Percentiles rank a stretch among this genome's conserved stretches.
phyloP scores from a whole-genome alignment of 805 yeast genomes.

The Suhomyces sp. region DNA sequence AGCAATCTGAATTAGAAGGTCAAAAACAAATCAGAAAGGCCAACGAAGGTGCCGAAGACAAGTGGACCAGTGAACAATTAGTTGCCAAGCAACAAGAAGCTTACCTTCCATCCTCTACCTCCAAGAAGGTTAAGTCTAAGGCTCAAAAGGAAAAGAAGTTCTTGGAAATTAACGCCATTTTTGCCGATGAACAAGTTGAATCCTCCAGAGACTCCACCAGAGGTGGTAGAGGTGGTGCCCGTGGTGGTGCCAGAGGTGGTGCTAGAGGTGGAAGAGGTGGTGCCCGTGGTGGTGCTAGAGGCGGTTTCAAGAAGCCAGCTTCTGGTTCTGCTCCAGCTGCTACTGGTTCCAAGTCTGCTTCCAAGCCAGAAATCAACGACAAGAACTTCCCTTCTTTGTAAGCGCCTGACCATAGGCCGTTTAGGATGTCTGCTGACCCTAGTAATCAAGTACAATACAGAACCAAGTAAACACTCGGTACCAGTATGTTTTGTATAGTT shows the following conservation, averaged over 20 bases:
- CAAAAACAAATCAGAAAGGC: conserved; percentile 45
- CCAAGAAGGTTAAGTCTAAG: conserved; percentile 71
- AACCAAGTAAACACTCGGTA: too few relatives aligned
- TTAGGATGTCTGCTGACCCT: conserved; percentile 1
- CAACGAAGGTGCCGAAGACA: conserved; percentile 58
- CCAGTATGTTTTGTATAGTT: conserved; percentile 8
- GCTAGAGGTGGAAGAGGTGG: conserved; percentile 19
- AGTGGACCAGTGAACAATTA: conserved; percentile 55
- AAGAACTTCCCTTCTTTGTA: conserved; percentile 72
- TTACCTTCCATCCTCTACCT: conserved; percentile 57
- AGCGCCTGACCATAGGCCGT: conserved; percentile 7
- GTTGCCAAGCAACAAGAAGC: conserved; percentile 65
- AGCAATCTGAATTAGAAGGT: conserved; percentile 41
- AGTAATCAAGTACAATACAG: conserved; percentile 5
- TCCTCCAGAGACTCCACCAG: conserved; percentile 33
- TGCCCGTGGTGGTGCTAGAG: conserved; percentile 21
- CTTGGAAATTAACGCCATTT: conserved; percentile 72
- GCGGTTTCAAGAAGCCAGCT: conserved; percentile 27
- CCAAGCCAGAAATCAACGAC: conserved; percentile 48
- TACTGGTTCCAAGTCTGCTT: conserved; percentile 25
- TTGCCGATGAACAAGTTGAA: conserved; percentile 54
- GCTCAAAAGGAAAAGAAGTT: conserved; percentile 76
- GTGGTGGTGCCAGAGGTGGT: conserved; percentile 27
- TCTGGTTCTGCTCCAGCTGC: conserved; percentile 24
- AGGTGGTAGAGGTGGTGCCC: conserved; percentile 22